Evolutionary conservation across 2,329 filamentous ascomycete genomes (phyloP).

Genomic region (Cercospora zeae-maydis): DNA sequence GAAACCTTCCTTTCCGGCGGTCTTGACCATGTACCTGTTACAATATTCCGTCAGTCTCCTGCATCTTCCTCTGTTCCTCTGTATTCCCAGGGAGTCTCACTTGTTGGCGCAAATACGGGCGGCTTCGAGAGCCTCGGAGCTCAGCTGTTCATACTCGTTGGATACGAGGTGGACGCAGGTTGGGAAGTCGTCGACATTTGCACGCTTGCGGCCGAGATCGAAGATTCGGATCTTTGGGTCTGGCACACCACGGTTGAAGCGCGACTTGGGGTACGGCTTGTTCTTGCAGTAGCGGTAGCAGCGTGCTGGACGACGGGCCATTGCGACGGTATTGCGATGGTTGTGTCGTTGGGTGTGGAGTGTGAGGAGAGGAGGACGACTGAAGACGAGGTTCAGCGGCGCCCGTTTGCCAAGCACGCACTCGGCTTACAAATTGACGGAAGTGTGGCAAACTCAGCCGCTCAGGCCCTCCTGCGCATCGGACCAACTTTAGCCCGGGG

Average conservation of each 20-base stretch:
- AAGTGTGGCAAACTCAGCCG: conserved; percentile 2
- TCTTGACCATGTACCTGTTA: conserved; percentile 63
- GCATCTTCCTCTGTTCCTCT: conserved; percentile 3
- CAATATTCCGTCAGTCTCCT: conserved; percentile 5
- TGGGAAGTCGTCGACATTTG: conserved; percentile 98
- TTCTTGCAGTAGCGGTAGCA: conserved; percentile 99
- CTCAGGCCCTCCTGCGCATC: neutral
- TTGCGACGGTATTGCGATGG: conserved; percentile 66
- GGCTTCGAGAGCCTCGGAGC: conserved; percentile 98
- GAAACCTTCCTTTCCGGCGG: conserved; percentile 68
- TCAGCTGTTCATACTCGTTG: conserved; percentile 99
- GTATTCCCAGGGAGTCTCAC: conserved; percentile 48
- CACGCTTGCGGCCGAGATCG: conserved; percentile 68
- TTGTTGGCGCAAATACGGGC: conserved; percentile 99
- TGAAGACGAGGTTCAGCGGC: conserved; percentile 20
- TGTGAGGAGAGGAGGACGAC: conserved; percentile 25
- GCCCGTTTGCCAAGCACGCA: conserved; percentile 2
- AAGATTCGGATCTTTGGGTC: conserved; percentile 80
- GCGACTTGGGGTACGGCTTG: conserved; percentile 99
- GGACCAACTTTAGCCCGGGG: neutral
- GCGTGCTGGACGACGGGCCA: conserved; percentile 98
- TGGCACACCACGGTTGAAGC: conserved; percentile 93
- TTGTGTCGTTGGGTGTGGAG: conserved; percentile 46
- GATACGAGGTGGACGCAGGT: conserved; percentile 98
- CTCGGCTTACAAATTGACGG: conserved; percentile 3